phyloP scores from a whole-genome alignment of 148 eudicot species.

The Beta vulgaris region DNA sequence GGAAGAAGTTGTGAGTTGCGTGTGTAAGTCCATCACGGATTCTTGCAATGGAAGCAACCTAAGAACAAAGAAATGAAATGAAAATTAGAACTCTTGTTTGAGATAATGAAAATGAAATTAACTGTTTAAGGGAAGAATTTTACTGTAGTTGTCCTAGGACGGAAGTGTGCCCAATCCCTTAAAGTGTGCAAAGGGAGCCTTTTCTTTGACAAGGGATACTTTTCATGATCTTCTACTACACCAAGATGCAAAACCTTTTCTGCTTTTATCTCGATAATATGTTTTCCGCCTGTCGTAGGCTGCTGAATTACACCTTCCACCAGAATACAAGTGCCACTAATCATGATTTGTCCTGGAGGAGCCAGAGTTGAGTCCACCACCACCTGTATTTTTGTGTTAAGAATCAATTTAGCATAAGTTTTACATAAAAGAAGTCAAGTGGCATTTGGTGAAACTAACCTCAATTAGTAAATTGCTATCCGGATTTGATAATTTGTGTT shows the following conservation, averaged over 20 bases:
- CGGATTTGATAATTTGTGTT: too few relatives aligned
- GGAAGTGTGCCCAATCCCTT: slow-evolving; percentile 70
- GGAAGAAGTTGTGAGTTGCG: slow-evolving; percentile 68
- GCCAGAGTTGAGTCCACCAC: slow-evolving; percentile 72
- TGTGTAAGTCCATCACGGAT: slow-evolving; percentile 59
- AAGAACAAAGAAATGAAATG: slow-evolving; percentile 13
- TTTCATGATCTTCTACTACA: slow-evolving; percentile 61
- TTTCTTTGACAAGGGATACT: slow-evolving; percentile 78
- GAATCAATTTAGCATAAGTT: background rate
- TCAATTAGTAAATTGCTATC: too few relatives aligned
- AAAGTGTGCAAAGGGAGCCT: slow-evolving; percentile 61
- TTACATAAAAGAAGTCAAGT: too few relatives aligned
- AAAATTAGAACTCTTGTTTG: background rate
- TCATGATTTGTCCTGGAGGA: slow-evolving; percentile 54
- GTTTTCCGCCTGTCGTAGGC: slow-evolving; percentile 54
- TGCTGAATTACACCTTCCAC: slow-evolving; percentile 70
- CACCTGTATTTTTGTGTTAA: slow-evolving; percentile 40
- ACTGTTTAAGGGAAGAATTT: background rate
- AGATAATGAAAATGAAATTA: background rate
- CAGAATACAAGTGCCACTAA: slow-evolving; percentile 69
- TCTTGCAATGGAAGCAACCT: slow-evolving; percentile 85
- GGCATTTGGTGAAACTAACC: background rate
- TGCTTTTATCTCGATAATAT: slow-evolving; percentile 70
- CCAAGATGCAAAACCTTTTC: slow-evolving; percentile 76
- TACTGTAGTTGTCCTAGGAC: slow-evolving; percentile 92